Evolutionary conservation across 1,284 basidiomycete species (phyloP).

Genomic region (Pseudozyma sp.): DNA sequence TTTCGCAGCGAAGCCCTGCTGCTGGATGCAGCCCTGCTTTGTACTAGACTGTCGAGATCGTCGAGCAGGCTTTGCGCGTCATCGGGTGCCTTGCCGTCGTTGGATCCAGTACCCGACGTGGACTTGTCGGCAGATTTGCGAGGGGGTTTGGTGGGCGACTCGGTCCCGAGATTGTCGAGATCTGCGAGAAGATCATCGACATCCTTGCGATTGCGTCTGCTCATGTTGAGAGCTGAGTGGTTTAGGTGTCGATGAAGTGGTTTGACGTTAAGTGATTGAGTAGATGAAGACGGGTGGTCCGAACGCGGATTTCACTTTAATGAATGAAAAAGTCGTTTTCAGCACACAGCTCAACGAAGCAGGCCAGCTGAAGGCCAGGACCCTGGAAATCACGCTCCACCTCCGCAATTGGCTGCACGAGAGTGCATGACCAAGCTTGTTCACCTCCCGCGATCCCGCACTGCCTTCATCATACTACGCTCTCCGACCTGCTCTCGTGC

Average conservation of each 20-base stretch:
- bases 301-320: conserved; percentile 7
- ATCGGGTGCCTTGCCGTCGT: conserved; percentile 35
- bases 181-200: conserved; percentile 67
- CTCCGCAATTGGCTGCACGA: too few species aligned
- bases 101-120: conserved; percentile 11
- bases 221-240: conserved; percentile 13
- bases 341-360: too few species aligned
- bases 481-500: too few species aligned
- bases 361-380: not conserved
- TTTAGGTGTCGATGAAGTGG: not conserved
- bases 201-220: conserved; percentile 52
- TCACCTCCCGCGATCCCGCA: too few species aligned
- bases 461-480: too few species aligned
- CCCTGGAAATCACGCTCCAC: not conserved
- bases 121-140: conserved; percentile 34
- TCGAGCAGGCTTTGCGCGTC: conserved; percentile 67
- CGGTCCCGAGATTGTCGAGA: conserved; percentile 59
- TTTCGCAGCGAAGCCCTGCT: conserved; percentile 36
- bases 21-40: conserved; percentile 51
- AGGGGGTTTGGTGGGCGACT: conserved; percentile 23
- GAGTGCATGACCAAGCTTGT: too few species aligned
- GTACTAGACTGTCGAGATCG: conserved; percentile 66
- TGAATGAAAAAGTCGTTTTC: not conserved
- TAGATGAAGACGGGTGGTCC: conserved; percentile 16
- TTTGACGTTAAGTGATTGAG: not conserved